Evolutionary conservation across 768 basidiomycete species (phyloP), one percentile per base, ranked within the genome.

Genomic region (Psilocybe sp.): DNA sequence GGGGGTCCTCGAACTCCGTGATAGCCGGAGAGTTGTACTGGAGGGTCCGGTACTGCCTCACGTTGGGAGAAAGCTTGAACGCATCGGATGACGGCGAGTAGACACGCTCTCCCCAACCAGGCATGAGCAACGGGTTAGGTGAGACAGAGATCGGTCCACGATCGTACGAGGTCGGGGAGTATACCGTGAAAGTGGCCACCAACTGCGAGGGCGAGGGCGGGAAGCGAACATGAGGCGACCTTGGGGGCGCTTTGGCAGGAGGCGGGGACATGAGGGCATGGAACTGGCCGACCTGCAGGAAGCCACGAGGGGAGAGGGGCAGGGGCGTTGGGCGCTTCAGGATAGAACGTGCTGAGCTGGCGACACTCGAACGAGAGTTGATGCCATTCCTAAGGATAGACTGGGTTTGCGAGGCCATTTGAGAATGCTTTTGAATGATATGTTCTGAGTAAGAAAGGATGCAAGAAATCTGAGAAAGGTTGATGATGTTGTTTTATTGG

Each of bases 191-290:
- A 4, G 79, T 82, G 18, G 80, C 73, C 10, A 75, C 74, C 47
- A 87, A 69, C 34, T 71, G 63, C 11, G 58, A 54, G 16, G 85
- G 80, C 1, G 84, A 80, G 11, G 81, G 78, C 6, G 83, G 82
- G 59, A 88, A 87, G 65, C 82, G 84, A 49, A 87, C 85, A 59
- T 80, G 83, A 3, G 75, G 70, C 5, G 74, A 77, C 46, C 63
- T 66, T 33, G 61, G 14, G 20, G 43, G 54, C 47, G 50, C 40
- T 15, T 51, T 55, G 11, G 39, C 46, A 16, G 62, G 58, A 1
- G 70, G 64, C 18, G 69, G 66, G 16, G 64, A 51, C 35, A 68
- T 52, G 33, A 70, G 49, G 16, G 67, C 7, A 7, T 28, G 68
- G 45, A 70, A 70, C 54, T 56, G 68, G 1, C 66, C 58, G 15